Base-by-base conservation (phyloP, 2,329 filamentous ascomycete species). In the Cladophialophora bantiana region DNA sequence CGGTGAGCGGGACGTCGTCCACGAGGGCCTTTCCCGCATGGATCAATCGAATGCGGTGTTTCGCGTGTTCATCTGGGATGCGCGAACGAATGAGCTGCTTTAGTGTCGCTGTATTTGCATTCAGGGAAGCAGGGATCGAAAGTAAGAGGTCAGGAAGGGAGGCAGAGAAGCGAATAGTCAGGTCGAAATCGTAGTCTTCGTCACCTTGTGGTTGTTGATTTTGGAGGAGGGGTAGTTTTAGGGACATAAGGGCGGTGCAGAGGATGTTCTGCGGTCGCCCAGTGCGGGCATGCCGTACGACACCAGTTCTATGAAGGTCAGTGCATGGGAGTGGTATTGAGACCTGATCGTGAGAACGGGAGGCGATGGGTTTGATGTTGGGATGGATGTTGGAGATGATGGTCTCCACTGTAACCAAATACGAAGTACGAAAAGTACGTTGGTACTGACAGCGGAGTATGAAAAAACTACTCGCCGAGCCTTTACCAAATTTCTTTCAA, bases 161-260 rank as follows among this genome's bases (percentile, higher is more conserved):
- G 67, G 90, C 89, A 61, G 93, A 93, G 85, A 99, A 98, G 78
- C 94, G 93, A 77, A 98, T 89, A 42, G 92, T 94, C 54, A 98
- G 84, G 74, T 90, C 88, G 64, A 97, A 84, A 59, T 69, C 66
- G 52, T 48, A n/a, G 35, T 65, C 59, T 42, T 54, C 13, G 7
- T 57, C 54, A 34, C 26, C 3, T 10, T 54, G 64, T 53, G 59
- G 31, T 55, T 60, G 59, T 56, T 36, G 42, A 26, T 38, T 20
- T n/a, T 15, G 53, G 10, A 54, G 56, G 26, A 62, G 26, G 4
- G 66, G 66, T 13, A 56, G 59, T 57, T 60, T 68, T 42, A 68
- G 63, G 66, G 66, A 68, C 62, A 62, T 68, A 36, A 42, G 60
- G 60, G 12, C 45, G 45, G 20, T 40, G 58, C 45, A 53, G 40